Base-by-base conservation (phyloP, 768 basidiomycete species). In the Leccinum obscurum region DNA sequence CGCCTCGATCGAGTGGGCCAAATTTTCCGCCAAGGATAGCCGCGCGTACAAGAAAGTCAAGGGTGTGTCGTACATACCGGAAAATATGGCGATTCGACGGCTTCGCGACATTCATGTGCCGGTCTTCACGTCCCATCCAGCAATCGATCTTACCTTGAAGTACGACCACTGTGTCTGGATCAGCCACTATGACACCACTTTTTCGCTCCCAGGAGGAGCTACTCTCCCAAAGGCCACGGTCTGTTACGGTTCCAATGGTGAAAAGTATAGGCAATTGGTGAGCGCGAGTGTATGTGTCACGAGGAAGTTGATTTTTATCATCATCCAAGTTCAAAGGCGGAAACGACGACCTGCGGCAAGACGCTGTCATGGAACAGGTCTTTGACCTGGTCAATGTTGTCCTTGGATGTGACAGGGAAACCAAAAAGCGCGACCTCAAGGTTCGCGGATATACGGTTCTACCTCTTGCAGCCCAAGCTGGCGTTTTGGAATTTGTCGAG, bases 301-400 rank as follows among this genome's bases (percentile, higher is more conserved):
- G 20, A 20, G 26, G 24, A 24, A 32, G 44, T 35, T 66, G 22
- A 64, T 24, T 2, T 10, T 44, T 20, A 20, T 44, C n/a, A 11
- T n/a, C 52, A 66, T 49, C 6, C 35, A 41, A 96, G 93, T 95
- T 94, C 77, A 98, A 99, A 72, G 93, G 93, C 4, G 90, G 90
- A 9, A 35, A 35, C 13, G 80, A 85, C 10, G 97, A 99, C 68
- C 72, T 97, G 51, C 87, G 97, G 44, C 97, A 99, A 74, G 97
- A 99, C 70, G 95, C 95, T 1, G 94, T 98, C 55, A 98, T 99
- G 95, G 93, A 98, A 68, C 97, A 99, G 74, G 93, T 97, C 2
- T 99, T 99, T 68, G 85, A 85, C 20, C 80, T 98, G 20, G 89
- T 95, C 58, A 98, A 98, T 63, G 75, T 82, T 9, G 82, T 98